phyloP scores from a whole-genome alignment of 257 asterid species.

The Fraxinus cuspidata region DNA sequence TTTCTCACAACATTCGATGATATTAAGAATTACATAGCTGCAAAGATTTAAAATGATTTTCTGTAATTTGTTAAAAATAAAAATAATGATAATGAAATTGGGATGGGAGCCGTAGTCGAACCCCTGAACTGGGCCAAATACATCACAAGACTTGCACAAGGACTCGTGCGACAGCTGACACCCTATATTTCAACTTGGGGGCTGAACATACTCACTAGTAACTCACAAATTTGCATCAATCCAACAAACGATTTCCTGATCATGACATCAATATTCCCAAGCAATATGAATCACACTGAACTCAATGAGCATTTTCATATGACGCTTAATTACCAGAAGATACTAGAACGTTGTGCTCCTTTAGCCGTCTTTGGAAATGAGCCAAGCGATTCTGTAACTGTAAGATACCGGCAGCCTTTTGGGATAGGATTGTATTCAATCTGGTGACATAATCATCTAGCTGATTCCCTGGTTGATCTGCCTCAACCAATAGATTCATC shows the following conservation, averaged over 20 bases:
- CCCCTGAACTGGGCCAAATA: constrained; percentile 7
- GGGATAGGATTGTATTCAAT: constrained; percentile 84
- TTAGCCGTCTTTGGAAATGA: constrained; percentile 74
- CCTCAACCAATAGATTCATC: constrained; percentile 92
- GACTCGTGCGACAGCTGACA: neutral
- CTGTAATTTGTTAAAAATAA: constrained; percentile 23
- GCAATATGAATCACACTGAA: constrained; percentile 23
- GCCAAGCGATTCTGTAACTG: constrained; percentile 85
- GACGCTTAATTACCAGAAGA: constrained; percentile 65
- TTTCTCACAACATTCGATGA: neutral
- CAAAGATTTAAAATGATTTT: constrained; percentile 37
- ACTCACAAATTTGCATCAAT: constrained; percentile 15
- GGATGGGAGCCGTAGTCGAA: constrained; percentile 17
- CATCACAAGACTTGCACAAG: constrained; percentile 21
- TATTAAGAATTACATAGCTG: constrained; percentile 29
- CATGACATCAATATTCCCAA: constrained; percentile 2
- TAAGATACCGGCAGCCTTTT: constrained; percentile 81
- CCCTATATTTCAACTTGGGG: constrained; percentile 18
- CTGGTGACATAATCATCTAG: constrained; percentile 72
- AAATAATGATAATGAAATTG: constrained; percentile 23
- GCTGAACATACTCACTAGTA: constrained; percentile 26
- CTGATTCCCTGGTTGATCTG: constrained; percentile 94
- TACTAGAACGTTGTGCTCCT: constrained; percentile 83
- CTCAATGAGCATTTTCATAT: constrained; percentile 18
- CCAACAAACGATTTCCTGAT: constrained; percentile 10